Evolutionary conservation across 75 land plant species (phyloP).

Genomic region (Isoetes taiwanensis): DNA sequence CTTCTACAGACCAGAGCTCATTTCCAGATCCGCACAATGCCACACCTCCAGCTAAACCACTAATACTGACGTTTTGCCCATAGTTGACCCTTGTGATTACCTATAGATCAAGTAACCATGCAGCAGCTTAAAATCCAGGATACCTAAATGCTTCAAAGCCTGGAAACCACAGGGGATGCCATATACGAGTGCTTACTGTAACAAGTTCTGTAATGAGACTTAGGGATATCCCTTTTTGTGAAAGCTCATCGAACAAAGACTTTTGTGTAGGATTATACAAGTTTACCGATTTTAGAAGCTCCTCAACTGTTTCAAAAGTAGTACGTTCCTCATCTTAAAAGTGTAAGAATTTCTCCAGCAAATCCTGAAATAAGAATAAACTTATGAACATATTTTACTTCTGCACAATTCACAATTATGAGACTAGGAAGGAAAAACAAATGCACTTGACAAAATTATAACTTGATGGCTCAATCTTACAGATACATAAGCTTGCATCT

Average conservation of each 20-base stretch:
- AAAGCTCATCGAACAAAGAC: slow-evolving; percentile 38
- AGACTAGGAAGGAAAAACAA: no score
- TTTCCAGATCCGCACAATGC: slow-evolving; percentile 84
- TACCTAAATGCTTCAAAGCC: background rate
- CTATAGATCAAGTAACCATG: slow-evolving; percentile 22
- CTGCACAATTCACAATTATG: no score
- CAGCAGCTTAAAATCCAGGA: background rate
- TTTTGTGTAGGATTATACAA: slow-evolving; percentile 46
- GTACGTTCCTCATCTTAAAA: slow-evolving; percentile 54
- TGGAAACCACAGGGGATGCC: background rate
- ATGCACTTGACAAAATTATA: background rate
- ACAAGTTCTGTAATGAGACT: slow-evolving; percentile 70
- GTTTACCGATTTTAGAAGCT: slow-evolving; percentile 76
- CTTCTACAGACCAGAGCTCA: slow-evolving; percentile 77
- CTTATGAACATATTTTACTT: no score
- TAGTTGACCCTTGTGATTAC: slow-evolving; percentile 90
- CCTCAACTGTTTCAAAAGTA: slow-evolving; percentile 65
- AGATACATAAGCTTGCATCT: slow-evolving; percentile 51
- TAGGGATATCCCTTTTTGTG: slow-evolving; percentile 41
- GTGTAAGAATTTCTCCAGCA: slow-evolving; percentile 47
- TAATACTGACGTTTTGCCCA: slow-evolving; percentile 78
- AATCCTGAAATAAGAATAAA: slow-evolving; percentile 7
- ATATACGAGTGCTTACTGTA: slow-evolving; percentile 42
- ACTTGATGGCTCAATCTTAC: slow-evolving; percentile 20
- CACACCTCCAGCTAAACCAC: slow-evolving; percentile 95